These are phyloP conservation scores for Globisporangium recalcitrans DNA, from an alignment of 352 stramenopile genomes.

Conservation along the genomic window DNA sequence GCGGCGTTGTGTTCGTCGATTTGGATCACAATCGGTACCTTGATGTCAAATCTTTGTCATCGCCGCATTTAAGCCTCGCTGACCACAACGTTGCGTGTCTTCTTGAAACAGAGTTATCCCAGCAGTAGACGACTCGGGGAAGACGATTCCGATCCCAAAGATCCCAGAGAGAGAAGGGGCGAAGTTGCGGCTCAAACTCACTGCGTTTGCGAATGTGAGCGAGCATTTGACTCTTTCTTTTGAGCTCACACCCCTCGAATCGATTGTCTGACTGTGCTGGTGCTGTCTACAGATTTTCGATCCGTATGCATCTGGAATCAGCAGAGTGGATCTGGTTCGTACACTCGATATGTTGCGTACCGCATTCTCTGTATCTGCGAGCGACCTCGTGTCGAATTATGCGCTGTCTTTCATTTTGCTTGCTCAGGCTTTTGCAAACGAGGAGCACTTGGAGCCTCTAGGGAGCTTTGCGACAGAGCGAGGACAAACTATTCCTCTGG, in stretches of 20 bases:
- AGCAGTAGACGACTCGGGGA: conserved; percentile 62
- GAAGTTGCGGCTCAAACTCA: conserved; percentile 60
- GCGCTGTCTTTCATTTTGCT: background rate
- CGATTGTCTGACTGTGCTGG: background rate
- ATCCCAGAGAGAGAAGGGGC: conserved; percentile 61
- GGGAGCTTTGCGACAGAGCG: conserved; percentile 62
- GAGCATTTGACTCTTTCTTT: background rate
- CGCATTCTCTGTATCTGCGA: background rate
- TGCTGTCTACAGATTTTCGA: conserved; percentile 61
- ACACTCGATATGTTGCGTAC: background rate
- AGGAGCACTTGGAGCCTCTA: conserved; percentile 78
- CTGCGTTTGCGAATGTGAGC: conserved; percentile 52
- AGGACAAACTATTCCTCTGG: conserved; percentile 64
- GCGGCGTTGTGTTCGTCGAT: conserved; percentile 92
- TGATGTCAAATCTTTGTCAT: background rate
- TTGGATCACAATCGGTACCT: conserved; percentile 87
- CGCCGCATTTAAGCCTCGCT: background rate
- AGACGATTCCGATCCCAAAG: conserved; percentile 57
- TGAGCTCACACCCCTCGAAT: background rate
- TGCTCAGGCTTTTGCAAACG: conserved; percentile 66
- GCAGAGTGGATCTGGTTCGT: conserved; percentile 59
- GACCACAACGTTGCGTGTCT: background rate
- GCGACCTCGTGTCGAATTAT: background rate
- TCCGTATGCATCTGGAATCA: conserved; percentile 64
- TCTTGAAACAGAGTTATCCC: conserved; percentile 49